A percentile compares a stretch with the other conserved stretches of the same genome.
Conservation (phyloP, 1,139 yeast genomes). For the Groenewaldozyma auringiensis region DNA sequence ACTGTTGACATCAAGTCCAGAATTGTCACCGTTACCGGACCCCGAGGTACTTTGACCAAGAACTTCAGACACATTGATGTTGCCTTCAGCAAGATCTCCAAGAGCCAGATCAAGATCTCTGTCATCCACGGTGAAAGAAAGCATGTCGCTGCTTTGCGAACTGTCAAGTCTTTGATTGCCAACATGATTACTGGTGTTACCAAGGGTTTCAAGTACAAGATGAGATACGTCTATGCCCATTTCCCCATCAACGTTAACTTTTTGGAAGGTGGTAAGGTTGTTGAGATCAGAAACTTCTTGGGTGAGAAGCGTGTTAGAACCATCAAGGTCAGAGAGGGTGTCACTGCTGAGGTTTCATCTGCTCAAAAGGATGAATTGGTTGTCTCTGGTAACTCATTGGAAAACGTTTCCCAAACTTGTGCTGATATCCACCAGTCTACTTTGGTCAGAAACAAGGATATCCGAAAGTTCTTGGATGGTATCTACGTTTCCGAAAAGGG, state of each 20-base stretch:
- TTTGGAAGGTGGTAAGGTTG: conserved; percentile 62
- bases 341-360: conserved; percentile 75
- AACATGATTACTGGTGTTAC: conserved; percentile 99
- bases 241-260: conserved; percentile 99
- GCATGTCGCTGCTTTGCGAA: conserved; percentile 99
- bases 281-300: conserved; percentile 98
- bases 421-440: conserved; percentile 98
- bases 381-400: conserved; percentile 93
- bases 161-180: conserved; percentile 89
- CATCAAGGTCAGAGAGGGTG: conserved; percentile 84
- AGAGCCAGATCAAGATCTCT: conserved; percentile 72
- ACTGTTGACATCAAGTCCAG: conserved; percentile 89
- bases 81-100: conserved; percentile 71
- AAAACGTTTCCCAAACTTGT: conserved; percentile 96
- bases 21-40: conserved; percentile 85
- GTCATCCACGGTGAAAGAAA: conserved; percentile 99
- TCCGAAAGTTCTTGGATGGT: conserved; percentile 99
- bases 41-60: conserved; percentile 94
- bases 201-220: conserved; percentile 98
- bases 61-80: conserved; percentile 93
- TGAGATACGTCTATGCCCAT: conserved; percentile 99
- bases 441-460: conserved; percentile 99
- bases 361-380: conserved; percentile 91
- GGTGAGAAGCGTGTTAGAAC: conserved; percentile 97
- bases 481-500: conserved; percentile 98